These are phyloP conservation scores for Cavenderia fasciculata DNA, from an alignment of 78 protist genomes.

Conservation along the genomic window DNA sequence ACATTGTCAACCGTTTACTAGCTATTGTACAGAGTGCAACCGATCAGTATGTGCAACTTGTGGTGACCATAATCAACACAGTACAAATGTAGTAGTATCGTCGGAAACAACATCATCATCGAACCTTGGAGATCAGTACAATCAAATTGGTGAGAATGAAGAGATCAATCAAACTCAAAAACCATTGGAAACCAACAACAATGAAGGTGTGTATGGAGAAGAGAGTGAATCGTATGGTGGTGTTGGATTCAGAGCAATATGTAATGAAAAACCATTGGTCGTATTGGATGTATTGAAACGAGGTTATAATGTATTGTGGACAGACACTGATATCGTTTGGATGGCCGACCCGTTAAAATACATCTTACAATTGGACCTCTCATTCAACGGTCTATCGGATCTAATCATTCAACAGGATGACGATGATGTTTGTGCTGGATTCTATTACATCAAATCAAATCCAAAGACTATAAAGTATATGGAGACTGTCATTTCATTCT, in stretches of 20 bases:
- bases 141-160: not conserved
- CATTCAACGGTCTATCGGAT: not conserved
- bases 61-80: not conserved
- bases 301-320: constrained; percentile 76
- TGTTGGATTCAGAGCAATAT: constrained; percentile 61
- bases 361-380: not conserved
- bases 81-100: not conserved
- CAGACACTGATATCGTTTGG: constrained; percentile 80
- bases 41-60: not conserved
- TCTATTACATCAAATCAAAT: constrained; percentile 61
- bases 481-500: constrained; percentile 13
- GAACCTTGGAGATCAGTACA: not conserved
- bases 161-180: not conserved
- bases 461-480: constrained; percentile 27
- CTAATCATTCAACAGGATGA: constrained; percentile 63
- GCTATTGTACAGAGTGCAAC: not conserved
- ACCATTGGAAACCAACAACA: not conserved
- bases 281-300: constrained; percentile 51
- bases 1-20: not conserved
- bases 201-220: constrained; percentile 64
- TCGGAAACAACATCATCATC: not conserved
- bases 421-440: constrained; percentile 79
- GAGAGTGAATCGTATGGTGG: constrained; percentile 65
- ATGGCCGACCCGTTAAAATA: constrained; percentile 26
- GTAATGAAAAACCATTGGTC: constrained; percentile 75